Evolutionary conservation across 2,329 filamentous ascomycete species (phyloP), one percentile per base, ranked within the genome.

Genomic region (Cadophora sp.): DNA sequence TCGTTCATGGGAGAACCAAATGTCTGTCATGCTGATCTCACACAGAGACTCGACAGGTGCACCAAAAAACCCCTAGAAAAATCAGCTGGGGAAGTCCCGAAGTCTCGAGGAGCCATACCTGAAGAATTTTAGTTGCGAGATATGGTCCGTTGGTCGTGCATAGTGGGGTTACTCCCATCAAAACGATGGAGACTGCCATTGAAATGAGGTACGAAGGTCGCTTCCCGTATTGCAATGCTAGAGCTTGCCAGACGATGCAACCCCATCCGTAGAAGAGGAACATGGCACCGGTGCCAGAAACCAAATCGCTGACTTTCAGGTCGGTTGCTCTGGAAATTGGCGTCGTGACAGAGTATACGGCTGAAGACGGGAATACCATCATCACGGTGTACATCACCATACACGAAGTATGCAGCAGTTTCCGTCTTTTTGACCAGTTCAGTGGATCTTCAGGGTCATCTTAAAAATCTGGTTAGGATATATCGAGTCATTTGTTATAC

Each of bases 241-340:
- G 73, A 1, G 84, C 83, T 70, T 86, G 83, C 82, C 82, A 85
- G 51, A 86, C 74, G 3, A 86, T 75, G 64, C 81, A 80, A 0
- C 82, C 83, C 83, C 82, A 85, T 1, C 84, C 83, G 27, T 84
- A 80, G 16, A 83, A 78, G 33, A 85, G 72, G 67, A 85, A 84
- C 82, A 84, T 83, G 45, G 81, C 79, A 1, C 83, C 83, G 5
- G 81, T 84, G 4, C 83, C 83, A 66, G 80, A 78, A 63, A 83
- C 82, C 33, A 85, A 73, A 33, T 81, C 77, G 13, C 75, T 77
- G 4, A 83, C 74, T 0, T 79, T 80, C 41, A 85, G 74, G 8
- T 78, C 79, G 0, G 81, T 82, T 11, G 80, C 81, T 65, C 78
- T 76, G 3, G 80, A 80, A 45, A 85, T 81, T 18, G 81, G 80